These are phyloP conservation scores for Mortierella sp. DNA, from an alignment of 371 early-diverging fungal species.

Conservation along the genomic window DNA sequence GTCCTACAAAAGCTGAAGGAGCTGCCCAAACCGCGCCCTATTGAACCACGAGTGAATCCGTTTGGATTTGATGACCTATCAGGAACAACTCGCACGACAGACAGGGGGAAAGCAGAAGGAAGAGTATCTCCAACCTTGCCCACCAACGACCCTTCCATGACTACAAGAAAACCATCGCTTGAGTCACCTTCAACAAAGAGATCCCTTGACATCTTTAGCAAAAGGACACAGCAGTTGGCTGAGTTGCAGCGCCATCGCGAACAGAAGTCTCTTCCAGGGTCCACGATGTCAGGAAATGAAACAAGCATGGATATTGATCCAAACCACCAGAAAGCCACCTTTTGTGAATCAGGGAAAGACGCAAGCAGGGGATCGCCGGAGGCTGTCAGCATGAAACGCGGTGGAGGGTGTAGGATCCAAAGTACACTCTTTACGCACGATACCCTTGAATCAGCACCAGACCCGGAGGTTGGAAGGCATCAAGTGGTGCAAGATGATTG, in stretches of 20 bases:
- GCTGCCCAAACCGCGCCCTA: conserved; percentile 18
- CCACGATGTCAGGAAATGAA: not conserved
- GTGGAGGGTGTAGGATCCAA: not conserved
- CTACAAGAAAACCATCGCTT: conserved; percentile 15
- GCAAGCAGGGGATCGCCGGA: not conserved
- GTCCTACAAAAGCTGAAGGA: conserved; percentile 25
- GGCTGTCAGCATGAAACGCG: not conserved
- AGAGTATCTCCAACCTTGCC: not conserved
- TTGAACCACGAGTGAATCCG: conserved; percentile 33
- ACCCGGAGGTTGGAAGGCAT: not conserved
- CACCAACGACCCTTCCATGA: not conserved
- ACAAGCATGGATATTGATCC: conserved; percentile 7
- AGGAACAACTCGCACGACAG: not conserved
- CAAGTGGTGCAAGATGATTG: conserved; percentile 17
- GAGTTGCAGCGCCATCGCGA: conserved; percentile 13
- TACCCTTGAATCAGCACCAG: conserved; percentile 14
- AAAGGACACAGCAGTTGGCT: conserved; percentile 19
- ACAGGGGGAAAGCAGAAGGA: not conserved
- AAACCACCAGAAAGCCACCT: not conserved
- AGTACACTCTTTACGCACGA: not conserved
- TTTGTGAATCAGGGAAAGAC: not conserved
- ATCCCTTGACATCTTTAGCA: conserved; percentile 24
- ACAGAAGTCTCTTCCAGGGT: not conserved
- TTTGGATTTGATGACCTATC: conserved; percentile 15
- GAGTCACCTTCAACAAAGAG: conserved; percentile 29